These are phyloP conservation scores for Pythium pyrilobum DNA, from an alignment of 352 stramenopile genomes.

Conservation along the genomic window DNA sequence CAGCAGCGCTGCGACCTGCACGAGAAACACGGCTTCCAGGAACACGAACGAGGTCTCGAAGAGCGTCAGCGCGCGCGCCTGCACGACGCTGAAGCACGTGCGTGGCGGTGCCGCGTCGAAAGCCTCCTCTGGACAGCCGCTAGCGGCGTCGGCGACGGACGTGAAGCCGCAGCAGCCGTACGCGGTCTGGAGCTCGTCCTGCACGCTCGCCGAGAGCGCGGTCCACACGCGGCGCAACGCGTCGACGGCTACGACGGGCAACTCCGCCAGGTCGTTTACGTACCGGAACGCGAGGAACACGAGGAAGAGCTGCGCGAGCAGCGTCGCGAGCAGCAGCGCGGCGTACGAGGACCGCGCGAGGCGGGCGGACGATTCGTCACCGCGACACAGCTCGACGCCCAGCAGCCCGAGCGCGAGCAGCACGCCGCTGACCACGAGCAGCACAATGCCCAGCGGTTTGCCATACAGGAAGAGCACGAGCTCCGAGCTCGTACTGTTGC, in stretches of 20 bases:
- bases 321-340: slow-evolving; percentile 4
- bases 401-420: slow-evolving; percentile 6
- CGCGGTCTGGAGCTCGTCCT: slow-evolving; percentile 21
- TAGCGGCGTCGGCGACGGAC: slow-evolving; percentile 6
- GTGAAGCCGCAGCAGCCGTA: slow-evolving; percentile 34
- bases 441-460: slow-evolving; percentile 19
- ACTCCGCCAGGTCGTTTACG: slow-evolving; percentile 16
- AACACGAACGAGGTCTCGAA: slow-evolving; percentile 24
- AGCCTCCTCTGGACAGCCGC: slow-evolving; percentile 26
- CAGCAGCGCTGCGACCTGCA: slow-evolving; percentile 15
- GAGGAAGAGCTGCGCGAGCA: slow-evolving; percentile 14
- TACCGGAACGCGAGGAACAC: slow-evolving; percentile 19
- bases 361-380: not conserved
- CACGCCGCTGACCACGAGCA: slow-evolving; percentile 14
- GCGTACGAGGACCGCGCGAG: slow-evolving; percentile 8
- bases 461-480: slow-evolving; percentile 29
- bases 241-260: slow-evolving; percentile 3
- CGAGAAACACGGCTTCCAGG: slow-evolving; percentile 18
- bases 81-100: slow-evolving; percentile 21
- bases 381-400: slow-evolving; percentile 3
- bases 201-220: not conserved
- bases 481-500: slow-evolving; percentile 22
- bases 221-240: slow-evolving; percentile 15
- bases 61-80: slow-evolving; percentile 8
- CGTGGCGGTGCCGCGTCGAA: slow-evolving; percentile 17